These are phyloP conservation scores for Citrus sp. DNA, from an alignment of 345 rosid species.

Conservation along the genomic window DNA sequence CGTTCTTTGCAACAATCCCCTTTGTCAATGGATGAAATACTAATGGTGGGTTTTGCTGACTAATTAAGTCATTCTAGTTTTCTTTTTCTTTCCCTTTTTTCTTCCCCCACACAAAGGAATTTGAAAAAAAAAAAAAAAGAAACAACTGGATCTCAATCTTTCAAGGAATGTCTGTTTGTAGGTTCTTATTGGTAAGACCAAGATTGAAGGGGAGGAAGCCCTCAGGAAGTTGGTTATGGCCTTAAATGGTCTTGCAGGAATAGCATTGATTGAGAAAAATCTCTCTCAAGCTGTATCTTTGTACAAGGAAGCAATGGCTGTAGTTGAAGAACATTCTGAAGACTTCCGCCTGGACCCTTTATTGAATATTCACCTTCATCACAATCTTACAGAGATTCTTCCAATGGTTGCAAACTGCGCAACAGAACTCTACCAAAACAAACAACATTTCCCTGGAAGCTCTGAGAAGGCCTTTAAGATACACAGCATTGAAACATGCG, in stretches of 20 bases:
- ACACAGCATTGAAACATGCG: constrained; percentile 25
- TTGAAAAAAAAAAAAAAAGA: too few relatives aligned
- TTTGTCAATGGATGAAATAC: constrained; percentile 94
- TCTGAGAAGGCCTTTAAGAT: constrained; percentile 35
- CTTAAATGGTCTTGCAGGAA: constrained; percentile 91
- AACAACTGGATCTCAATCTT: constrained; percentile 16
- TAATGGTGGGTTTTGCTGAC: constrained; percentile 47
- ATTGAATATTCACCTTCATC: constrained; percentile 87
- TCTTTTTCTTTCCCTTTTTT: background rate
- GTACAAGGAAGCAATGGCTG: constrained; percentile 72
- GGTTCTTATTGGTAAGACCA: constrained; percentile 96
- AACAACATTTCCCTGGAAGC: constrained; percentile 27
- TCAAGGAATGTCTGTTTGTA: constrained; percentile 25
- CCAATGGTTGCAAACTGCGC: constrained; percentile 32
- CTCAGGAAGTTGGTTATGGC: constrained; percentile 79
- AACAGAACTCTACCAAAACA: constrained; percentile 26
- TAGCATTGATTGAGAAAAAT: constrained; percentile 74
- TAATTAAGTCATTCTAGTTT: background rate
- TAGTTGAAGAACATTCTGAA: constrained; percentile 63
- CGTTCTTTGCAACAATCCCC: constrained; percentile 91
- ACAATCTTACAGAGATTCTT: constrained; percentile 80
- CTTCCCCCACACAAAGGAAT: too few relatives aligned
- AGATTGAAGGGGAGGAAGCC: constrained; percentile 89
- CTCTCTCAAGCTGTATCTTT: constrained; percentile 59
- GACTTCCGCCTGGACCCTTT: constrained; percentile 91